Conservation (phyloP, 352 stramenopile species). For the Achlya hypogyna region DNA sequence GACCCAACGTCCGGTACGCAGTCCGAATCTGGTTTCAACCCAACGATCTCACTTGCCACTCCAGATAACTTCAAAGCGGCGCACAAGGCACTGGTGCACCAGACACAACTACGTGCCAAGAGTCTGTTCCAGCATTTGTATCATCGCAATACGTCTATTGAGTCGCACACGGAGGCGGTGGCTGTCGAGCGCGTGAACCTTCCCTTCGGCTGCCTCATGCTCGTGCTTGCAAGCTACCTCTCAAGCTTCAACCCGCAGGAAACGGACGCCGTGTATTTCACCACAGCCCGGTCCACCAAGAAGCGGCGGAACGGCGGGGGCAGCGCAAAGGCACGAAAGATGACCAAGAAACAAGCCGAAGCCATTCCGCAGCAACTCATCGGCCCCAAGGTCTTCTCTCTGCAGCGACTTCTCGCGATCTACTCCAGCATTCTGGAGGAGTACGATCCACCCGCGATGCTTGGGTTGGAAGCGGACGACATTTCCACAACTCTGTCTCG, state of each 20-base stretch:
- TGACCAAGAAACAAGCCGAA: slow-evolving; percentile 27
- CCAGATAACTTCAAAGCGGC: neutral
- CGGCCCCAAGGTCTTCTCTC: slow-evolving; percentile 59
- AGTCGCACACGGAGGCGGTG: neutral
- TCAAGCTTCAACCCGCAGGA: slow-evolving; percentile 77
- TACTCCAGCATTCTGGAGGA: slow-evolving; percentile 52
- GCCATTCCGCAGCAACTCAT: slow-evolving; percentile 40
- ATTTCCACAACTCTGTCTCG: neutral
- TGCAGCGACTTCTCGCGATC: slow-evolving; percentile 66
- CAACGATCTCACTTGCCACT: neutral
- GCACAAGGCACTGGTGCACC: slow-evolving; percentile 13
- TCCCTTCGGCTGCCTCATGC: slow-evolving; percentile 38
- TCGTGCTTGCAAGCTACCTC: slow-evolving; percentile 63
- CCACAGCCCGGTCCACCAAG: slow-evolving; percentile 37
- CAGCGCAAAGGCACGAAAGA: neutral
- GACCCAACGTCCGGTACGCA: slow-evolving; percentile 4
- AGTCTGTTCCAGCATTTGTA: slow-evolving; percentile 6
- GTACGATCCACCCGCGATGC: neutral
- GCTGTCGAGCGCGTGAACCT: neutral
- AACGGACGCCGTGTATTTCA: slow-evolving; percentile 60
- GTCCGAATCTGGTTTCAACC: neutral
- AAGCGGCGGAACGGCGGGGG: slow-evolving; percentile 24
- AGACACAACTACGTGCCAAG: slow-evolving; percentile 4
- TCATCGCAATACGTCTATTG: neutral
- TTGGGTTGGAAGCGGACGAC: neutral